These are phyloP conservation scores for Hebeloma cylindrosporum DNA, from an alignment of 768 basidiomycete species.

Conservation along the genomic window DNA sequence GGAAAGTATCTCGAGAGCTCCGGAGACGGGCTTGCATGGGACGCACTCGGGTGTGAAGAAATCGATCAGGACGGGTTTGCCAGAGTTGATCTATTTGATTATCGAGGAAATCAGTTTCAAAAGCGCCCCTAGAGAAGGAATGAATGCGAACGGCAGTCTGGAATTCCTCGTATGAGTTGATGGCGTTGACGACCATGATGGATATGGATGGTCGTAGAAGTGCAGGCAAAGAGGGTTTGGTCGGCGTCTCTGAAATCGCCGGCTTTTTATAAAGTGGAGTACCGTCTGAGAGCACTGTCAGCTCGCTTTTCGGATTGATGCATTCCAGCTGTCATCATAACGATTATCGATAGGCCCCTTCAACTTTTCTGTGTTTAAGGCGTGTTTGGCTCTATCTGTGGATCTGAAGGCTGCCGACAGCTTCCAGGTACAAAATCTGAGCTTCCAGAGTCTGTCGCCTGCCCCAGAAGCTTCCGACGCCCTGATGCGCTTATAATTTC, in stretches of 20 bases:
- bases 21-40: constrained; percentile 65
- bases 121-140: background rate
- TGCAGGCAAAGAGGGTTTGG: constrained; percentile 1
- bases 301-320: no score
- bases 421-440: no score
- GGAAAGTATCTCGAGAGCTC: constrained; percentile 61
- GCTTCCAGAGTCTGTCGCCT: no score
- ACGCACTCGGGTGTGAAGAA: constrained; percentile 82
- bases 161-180: constrained; percentile 41
- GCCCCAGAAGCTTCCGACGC: no score
- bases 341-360: no score
- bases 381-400: no score
- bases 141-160: constrained; percentile 42
- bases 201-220: background rate
- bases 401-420: no score
- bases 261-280: constrained; percentile 14
- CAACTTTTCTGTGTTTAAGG: no score
- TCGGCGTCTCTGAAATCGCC: background rate
- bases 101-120: background rate
- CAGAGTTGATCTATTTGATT: constrained; percentile 42
- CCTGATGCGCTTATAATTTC: no score
- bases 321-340: no score
- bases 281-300: no score
- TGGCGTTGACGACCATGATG: constrained; percentile 40
- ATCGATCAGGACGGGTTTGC: constrained; percentile 55